A percentile compares a stretch with the other conserved stretches of the same genome.
Evolutionary conservation across 106 monocot species (phyloP).

Genomic region (Vanilla planifolia): DNA sequence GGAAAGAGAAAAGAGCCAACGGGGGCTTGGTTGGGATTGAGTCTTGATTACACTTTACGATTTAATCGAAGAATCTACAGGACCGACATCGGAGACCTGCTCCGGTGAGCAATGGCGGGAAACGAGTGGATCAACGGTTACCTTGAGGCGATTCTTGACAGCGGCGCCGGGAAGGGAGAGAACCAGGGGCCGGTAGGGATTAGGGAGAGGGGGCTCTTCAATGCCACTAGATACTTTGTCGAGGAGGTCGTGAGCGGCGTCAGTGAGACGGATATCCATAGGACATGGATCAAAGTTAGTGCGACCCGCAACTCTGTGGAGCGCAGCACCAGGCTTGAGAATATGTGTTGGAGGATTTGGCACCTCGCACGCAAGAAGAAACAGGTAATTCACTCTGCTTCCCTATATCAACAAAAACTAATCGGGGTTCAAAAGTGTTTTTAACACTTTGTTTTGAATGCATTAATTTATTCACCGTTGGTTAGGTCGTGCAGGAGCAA

Average conservation of each 20-base stretch:
- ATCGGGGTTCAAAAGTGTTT: too few species aligned
- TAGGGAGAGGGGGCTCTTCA: conserved; percentile 30
- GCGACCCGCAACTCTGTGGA: conserved; percentile 75
- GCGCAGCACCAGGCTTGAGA: conserved; percentile 70
- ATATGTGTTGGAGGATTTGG: conserved; percentile 99
- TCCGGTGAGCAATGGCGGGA: conserved; percentile 48
- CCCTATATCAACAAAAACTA: too few species aligned
- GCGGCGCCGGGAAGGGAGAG: conserved; percentile 20
- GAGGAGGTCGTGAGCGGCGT: conserved; percentile 87
- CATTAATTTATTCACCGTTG: too few species aligned
- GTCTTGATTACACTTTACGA: too few species aligned
- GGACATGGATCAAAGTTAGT: conserved; percentile 91
- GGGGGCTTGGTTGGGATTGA: too few species aligned
- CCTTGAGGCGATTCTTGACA: conserved; percentile 83
- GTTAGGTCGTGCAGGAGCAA: too few species aligned
- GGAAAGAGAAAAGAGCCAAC: too few species aligned
- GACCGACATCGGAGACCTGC: too few species aligned
- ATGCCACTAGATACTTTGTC: conserved; percentile 83
- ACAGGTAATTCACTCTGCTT: too few species aligned
- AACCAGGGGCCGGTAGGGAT: conserved; percentile 6
- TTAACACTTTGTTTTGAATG: too few species aligned
- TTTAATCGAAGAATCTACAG: too few species aligned
- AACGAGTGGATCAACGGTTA: conserved; percentile 97
- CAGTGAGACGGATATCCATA: conserved; percentile 75
- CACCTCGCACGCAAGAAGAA: conserved; percentile 84